phyloP scores from a whole-genome alignment of 139 green algal species.

The Zygnema cylindricum region DNA sequence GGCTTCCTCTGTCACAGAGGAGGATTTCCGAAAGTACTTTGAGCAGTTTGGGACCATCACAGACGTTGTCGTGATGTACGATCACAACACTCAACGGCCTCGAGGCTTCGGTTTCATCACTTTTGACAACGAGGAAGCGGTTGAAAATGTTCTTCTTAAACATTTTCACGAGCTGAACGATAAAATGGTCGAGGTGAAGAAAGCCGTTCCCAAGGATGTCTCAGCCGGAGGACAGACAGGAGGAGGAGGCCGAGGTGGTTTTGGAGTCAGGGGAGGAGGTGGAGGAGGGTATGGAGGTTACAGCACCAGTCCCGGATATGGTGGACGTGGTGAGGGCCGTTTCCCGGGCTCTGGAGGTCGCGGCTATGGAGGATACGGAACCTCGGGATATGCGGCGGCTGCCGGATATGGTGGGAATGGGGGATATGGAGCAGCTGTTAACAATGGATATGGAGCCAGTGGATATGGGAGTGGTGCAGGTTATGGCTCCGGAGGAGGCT shows the following conservation, averaged over 20 bases:
- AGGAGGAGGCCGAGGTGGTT: constrained; percentile 3
- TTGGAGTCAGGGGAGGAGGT: not conserved
- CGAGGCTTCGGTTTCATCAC: constrained; percentile 97
- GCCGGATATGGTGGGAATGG: constrained; percentile 21
- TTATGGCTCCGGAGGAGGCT: not conserved
- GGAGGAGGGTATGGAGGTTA: constrained; percentile 11
- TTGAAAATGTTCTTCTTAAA: constrained; percentile 81
- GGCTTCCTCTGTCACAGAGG: constrained; percentile 85
- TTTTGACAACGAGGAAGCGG: constrained; percentile 83
- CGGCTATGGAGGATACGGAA: constrained; percentile 16
- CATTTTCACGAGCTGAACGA: constrained; percentile 89
- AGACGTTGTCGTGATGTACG: constrained; percentile 94
- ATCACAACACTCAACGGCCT: constrained; percentile 90
- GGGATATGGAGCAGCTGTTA: not conserved
- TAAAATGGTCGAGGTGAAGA: constrained; percentile 73
- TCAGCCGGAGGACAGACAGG: not conserved
- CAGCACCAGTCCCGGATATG: constrained; percentile 16
- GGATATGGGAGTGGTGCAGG: constrained; percentile 8
- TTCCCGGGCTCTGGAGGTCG: not conserved
- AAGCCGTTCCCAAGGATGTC: constrained; percentile 27
- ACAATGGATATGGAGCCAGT: constrained; percentile 7
- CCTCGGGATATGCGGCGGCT: not conserved
- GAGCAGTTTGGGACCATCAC: constrained; percentile 82
- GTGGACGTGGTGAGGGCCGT: constrained; percentile 1
- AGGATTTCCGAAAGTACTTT: constrained; percentile 77